Conservation (phyloP, 169 alveolate species). For the Eimeria falciformis region DNA sequence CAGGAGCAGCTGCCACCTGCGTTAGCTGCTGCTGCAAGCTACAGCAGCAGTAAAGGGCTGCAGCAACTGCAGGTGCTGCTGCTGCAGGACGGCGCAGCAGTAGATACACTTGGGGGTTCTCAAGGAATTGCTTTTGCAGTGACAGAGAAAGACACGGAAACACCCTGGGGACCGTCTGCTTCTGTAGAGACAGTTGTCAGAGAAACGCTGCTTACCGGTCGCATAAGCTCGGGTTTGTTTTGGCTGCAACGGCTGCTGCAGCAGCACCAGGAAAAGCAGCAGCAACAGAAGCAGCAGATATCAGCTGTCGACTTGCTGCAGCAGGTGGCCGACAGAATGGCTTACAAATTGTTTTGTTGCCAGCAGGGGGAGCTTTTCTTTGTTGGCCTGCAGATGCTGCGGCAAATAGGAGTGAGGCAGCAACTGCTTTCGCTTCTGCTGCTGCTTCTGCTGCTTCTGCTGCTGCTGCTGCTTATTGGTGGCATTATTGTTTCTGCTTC, state of each 20-base stretch:
- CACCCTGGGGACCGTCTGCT: conserved; percentile 60
- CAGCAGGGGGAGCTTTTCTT: conserved; percentile 83
- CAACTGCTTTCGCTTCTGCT: too few species aligned
- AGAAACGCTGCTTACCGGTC: conserved; percentile 70
- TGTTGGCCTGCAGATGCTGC: conserved; percentile 85
- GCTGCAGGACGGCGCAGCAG: conserved; percentile 51
- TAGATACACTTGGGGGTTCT: too few species aligned
- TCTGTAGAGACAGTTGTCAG: conserved; percentile 65
- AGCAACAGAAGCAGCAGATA: conserved; percentile 17
- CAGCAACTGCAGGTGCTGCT: conserved; percentile 43
- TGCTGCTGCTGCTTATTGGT: neutral
- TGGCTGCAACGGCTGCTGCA: conserved; percentile 60
- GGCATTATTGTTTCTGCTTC: neutral
- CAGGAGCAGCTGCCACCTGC: conserved; percentile 12
- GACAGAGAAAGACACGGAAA: conserved; percentile 4
- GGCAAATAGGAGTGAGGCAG: conserved; percentile 82
- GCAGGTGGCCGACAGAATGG: conserved; percentile 74
- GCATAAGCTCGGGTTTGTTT: conserved; percentile 58
- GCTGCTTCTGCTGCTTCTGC: conserved; percentile 17
- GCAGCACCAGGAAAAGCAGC: conserved; percentile 26
- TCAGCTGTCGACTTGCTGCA: conserved; percentile 66
- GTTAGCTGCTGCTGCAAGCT: conserved; percentile 39
- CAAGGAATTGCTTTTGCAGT: conserved; percentile 38
- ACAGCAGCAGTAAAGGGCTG: conserved; percentile 22
- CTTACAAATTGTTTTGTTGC: conserved; percentile 83